Percentiles rank a stretch among this genome's conserved stretches.
phyloP scores from a whole-genome alignment of 2,329 filamentous ascomycete genomes.

The Xylaria sp. region DNA sequence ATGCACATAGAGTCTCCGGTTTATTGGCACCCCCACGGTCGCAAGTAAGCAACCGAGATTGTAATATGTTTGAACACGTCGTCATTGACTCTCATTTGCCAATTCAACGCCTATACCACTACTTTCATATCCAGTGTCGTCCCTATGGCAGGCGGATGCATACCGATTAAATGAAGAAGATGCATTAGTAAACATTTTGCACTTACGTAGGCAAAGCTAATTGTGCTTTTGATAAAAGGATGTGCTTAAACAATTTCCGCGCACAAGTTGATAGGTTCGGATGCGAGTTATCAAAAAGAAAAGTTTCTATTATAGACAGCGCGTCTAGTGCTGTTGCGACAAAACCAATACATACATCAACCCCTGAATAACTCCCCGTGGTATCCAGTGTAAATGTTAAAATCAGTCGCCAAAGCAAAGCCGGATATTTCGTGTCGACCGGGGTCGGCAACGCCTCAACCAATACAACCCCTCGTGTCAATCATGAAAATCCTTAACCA shows the following conservation, averaged over 20 bases:
- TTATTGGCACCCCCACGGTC: neutral
- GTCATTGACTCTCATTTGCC: neutral
- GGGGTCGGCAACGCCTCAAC: conserved; percentile 3
- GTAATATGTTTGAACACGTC: neutral
- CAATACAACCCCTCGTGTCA: conserved; percentile 10
- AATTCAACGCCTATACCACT: neutral
- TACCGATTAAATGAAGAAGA: too few species aligned
- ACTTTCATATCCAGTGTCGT: neutral
- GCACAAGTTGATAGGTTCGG: neutral
- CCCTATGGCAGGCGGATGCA: too few species aligned
- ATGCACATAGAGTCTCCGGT: neutral
- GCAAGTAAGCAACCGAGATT: neutral
- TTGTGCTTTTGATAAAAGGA: neutral
- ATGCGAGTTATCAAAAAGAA: neutral
- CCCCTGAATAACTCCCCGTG: conserved; percentile 23
- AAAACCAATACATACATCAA: conserved; percentile 23
- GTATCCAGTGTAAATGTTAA: conserved; percentile 30
- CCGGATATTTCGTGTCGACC: conserved; percentile 5
- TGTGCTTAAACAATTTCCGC: neutral
- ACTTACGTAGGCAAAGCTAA: neutral
- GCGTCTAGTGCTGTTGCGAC: conserved; percentile 21
- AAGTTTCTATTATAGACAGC: conserved; percentile 32
- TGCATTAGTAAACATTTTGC: neutral
- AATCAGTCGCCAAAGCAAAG: conserved; percentile 24
- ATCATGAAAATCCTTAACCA: conserved; percentile 29